Evolutionary conservation across 768 basidiomycete genomes (phyloP), one percentile per base, ranked within the genome.

Genomic region (Boletus rubroflammeus): DNA sequence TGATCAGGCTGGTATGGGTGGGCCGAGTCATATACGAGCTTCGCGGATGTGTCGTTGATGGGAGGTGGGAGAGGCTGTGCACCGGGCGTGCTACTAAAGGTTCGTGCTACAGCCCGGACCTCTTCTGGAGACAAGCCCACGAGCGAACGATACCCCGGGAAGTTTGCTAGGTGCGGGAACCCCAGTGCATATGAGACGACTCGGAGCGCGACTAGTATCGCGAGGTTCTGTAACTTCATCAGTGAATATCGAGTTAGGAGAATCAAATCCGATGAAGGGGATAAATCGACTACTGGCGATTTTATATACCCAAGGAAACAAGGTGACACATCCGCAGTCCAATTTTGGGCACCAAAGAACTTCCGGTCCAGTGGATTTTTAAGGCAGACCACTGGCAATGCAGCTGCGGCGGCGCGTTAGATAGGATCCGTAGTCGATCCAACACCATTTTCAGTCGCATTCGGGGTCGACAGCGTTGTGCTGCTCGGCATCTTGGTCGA

Each of bases 11-110:
- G 1, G 28, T 46, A 67, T 17, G 65, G 62, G n/a, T 67, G 65
- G 9, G 28, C 46, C 1, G 15, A 38, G 15, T 65, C 65, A 35
- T 60, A 29, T 4, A 67, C 65, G 39, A 62, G 14, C 47, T 66
- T 67, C 25, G 65, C 38, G 5, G 65, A 62, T 1, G 65, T 66
- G 21, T 66, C 60, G 2, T 62, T 65, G 48, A 66, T 48, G 13
- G 65, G 25, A 40, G 54, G 60, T 2, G 65, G 65, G 21, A 62
- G 47, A 32, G 60, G 60, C 26, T 65, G 65, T 48, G 65, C 47
- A 19, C 65, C 62, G 5, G 65, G 65, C 0, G 60, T 66, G n/a
- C 43, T 59, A 17, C 39, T 19, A 40, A 67, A 66, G 0, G 47
- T 49, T 31, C 36, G 54, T 1, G 40, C 54, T 26, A 65, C 56